Base-by-base conservation (phyloP, 305 asterid species). In the Petunia hybrid region DNA sequence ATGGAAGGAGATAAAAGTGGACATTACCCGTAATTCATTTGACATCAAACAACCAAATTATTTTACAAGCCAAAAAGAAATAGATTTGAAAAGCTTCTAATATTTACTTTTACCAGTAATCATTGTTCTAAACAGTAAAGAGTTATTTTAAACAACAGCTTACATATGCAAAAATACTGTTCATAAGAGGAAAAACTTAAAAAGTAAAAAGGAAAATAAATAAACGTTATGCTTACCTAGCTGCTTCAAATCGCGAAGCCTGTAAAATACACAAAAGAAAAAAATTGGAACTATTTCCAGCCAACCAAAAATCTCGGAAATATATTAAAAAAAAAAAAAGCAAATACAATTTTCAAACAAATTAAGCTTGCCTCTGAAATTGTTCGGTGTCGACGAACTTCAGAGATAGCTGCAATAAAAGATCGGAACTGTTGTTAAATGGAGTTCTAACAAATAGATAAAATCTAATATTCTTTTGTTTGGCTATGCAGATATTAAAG, bases 181-280 rank as follows among this genome's bases (percentile, higher is more conserved):
- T 45, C 60, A 12, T 69, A 53, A n/a, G 12, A 22, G 60, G 45
- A 40, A 39, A 51, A 51, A 36, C 46, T 36, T 36, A 8, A 51
- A 12, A 14, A n/a, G 71, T 0, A 38, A 3, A 22, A 14, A 13
- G 43, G 43, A 41, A 12, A 22, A 22, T 22, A 22, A 22, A 80
- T 56, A 57, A 16, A 74, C 36, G 69, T 69, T 76, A 85, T 68
- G 78, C 95, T 83, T 87, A 94, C 98, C 98, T 48, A 94, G 98
- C 86, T 93, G 98, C 96, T 94, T 94, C 91, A 94, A 79, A 83
- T 94, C 96, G 42, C 96, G 97, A 86, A 94, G 98, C 84, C 97
- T 94, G 93, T 89, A 89, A 80, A 60, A 83, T 62, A 73, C 53
- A 80, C 63, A 69, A 83, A 53, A 84, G 76, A 46, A 35, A 57